A percentile compares a stretch with the other conserved stretches of the same genome.
Evolutionary conservation across 1,139 yeast species (phyloP).

Genomic region (Yamadazyma mexicana): DNA sequence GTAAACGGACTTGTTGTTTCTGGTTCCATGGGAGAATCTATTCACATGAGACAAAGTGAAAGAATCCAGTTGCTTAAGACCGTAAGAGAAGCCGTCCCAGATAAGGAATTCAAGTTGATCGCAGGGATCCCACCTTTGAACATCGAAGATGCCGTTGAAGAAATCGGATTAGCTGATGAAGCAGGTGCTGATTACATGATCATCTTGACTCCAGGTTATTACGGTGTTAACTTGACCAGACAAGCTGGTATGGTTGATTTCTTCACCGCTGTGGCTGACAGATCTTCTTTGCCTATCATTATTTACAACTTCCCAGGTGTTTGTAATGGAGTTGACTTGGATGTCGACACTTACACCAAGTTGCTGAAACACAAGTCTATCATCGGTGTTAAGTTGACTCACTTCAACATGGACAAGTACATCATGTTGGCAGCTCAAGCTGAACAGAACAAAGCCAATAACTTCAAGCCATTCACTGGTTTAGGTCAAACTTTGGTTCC

Average conservation of each 20-base stretch:
- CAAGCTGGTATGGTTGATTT: conserved; percentile 38
- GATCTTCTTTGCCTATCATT: conserved; percentile 31
- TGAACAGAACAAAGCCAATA: conserved; percentile 24
- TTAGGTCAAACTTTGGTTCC: conserved; percentile 50
- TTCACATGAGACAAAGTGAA: conserved; percentile 36
- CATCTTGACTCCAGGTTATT: conserved; percentile 33
- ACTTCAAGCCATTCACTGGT: conserved; percentile 47
- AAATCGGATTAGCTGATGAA: conserved; percentile 22
- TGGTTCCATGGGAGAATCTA: conserved; percentile 49
- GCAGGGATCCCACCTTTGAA: conserved; percentile 37
- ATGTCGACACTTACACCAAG: conserved; percentile 32
- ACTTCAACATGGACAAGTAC: conserved; percentile 39
- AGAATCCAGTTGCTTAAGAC: conserved; percentile 25
- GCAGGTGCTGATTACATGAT: conserved; percentile 37
- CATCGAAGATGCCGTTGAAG: conserved; percentile 30
- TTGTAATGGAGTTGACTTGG: conserved; percentile 37
- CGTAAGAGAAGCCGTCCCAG: conserved; percentile 27
- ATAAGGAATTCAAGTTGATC: conserved; percentile 26
- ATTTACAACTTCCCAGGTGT: conserved; percentile 42
- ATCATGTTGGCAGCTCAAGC: conserved; percentile 36
- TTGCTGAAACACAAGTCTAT: conserved; percentile 33
- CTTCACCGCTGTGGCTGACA: conserved; percentile 29
- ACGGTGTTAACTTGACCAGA: conserved; percentile 30
- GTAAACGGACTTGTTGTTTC: conserved; percentile 46
- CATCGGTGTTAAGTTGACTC: conserved; percentile 39